Conservation (phyloP, 2,329 filamentous ascomycete genomes). For the Curvularia spicifera region DNA sequence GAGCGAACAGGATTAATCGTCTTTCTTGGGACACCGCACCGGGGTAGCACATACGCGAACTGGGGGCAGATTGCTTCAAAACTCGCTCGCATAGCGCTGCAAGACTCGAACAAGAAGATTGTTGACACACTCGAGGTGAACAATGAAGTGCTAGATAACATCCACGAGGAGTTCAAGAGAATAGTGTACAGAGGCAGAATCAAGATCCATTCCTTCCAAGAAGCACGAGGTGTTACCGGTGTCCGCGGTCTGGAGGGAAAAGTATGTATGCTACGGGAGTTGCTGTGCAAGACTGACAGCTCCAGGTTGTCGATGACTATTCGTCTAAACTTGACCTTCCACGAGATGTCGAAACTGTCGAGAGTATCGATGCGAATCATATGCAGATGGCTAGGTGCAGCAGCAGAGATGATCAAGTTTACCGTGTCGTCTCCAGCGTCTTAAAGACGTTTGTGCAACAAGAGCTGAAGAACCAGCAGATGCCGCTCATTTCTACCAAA, state of each 20-base stretch:
- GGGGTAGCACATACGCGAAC: constrained; percentile 41
- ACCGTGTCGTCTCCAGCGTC: constrained; percentile 39
- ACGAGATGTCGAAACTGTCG: constrained; percentile 44
- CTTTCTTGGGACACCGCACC: constrained; percentile 54
- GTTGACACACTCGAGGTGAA: constrained; percentile 41
- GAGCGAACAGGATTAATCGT: constrained; percentile 42
- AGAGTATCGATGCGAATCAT: constrained; percentile 52
- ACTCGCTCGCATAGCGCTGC: constrained; percentile 31
- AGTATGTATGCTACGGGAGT: neutral
- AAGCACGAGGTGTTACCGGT: neutral
- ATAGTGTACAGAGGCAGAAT: constrained; percentile 34
- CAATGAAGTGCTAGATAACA: constrained; percentile 49
- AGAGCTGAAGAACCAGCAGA: constrained; percentile 10
- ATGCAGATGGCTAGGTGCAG: constrained; percentile 47
- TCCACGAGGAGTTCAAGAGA: constrained; percentile 47
- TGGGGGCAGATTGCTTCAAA: constrained; percentile 48
- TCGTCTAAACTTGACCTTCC: constrained; percentile 52
- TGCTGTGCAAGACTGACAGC: constrained; percentile 17
- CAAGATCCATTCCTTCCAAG: constrained; percentile 52
- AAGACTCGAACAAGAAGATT: constrained; percentile 6
- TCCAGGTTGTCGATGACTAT: constrained; percentile 49
- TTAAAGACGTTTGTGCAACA: constrained; percentile 33
- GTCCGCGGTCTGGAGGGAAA: neutral
- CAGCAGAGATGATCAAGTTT: constrained; percentile 38
- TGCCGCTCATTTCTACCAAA: neutral